phyloP scores from a whole-genome alignment of 2,329 filamentous ascomycete genomes.

The Eutypella sp. region DNA sequence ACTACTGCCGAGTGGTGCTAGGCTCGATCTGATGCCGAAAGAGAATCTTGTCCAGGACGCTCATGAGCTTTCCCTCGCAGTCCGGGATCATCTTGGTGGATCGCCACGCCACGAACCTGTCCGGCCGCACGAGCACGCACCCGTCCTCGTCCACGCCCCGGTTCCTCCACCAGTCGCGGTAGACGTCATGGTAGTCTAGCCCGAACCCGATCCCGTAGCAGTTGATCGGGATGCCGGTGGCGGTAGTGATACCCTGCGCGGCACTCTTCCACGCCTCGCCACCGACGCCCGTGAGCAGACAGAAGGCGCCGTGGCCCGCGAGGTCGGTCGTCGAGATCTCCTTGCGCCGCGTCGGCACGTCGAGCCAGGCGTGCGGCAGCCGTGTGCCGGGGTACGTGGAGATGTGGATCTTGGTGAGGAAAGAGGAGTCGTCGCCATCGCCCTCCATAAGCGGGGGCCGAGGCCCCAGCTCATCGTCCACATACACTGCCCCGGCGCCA shows the following conservation, averaged over 20 bases:
- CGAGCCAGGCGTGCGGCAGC: constrained; percentile 60
- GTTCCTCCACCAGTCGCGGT: constrained; percentile 52
- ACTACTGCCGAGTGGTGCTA: not conserved
- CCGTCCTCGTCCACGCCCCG: constrained; percentile 54
- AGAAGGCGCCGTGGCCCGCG: constrained; percentile 33
- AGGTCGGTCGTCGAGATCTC: constrained; percentile 55
- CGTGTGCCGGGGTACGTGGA: constrained; percentile 54
- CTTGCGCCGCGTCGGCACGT: constrained; percentile 38
- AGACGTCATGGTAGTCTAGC: constrained; percentile 58
- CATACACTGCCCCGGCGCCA: constrained; percentile 33
- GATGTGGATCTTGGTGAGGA: constrained; percentile 21
- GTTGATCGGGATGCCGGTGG: constrained; percentile 41
- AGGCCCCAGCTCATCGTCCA: constrained; percentile 19
- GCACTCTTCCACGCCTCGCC: constrained; percentile 21
- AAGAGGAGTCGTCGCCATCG: constrained; percentile 24
- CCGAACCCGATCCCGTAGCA: constrained; percentile 50
- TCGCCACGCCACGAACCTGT: constrained; percentile 55
- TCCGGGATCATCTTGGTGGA: constrained; percentile 8
- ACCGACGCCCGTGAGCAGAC: constrained; percentile 45
- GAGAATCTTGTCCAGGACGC: constrained; percentile 16
- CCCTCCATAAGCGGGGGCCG: too few relatives aligned
- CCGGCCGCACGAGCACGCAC: constrained; percentile 53
- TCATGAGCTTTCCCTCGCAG: constrained; percentile 14
- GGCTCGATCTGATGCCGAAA: not conserved
- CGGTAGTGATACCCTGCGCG: constrained; percentile 24